Evolutionary conservation across 176 grass and related monocot genomes (phyloP).

Genomic region (Carex scoparia): DNA sequence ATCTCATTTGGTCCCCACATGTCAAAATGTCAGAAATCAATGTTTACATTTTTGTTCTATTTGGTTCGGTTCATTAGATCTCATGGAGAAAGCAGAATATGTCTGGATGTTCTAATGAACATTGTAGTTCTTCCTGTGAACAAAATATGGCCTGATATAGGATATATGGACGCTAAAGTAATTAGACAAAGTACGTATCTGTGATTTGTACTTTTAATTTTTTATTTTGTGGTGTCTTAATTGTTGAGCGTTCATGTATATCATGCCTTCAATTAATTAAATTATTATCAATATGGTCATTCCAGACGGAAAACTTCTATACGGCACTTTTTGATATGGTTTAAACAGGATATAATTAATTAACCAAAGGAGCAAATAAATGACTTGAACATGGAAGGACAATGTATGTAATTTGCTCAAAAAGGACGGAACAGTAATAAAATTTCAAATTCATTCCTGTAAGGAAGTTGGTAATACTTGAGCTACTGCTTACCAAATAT

Average conservation of each 20-base stretch:
- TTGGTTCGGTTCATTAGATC: background rate
- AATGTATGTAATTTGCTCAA: background rate
- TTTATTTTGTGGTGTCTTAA: background rate
- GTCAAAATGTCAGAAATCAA: background rate
- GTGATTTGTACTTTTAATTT: background rate
- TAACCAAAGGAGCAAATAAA: background rate
- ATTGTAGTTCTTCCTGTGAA: background rate
- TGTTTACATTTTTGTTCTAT: background rate
- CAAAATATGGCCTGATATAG: background rate
- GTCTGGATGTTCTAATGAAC: background rate
- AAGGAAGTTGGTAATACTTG: background rate
- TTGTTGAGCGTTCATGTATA: background rate
- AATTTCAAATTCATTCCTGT: background rate
- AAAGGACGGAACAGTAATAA: background rate
- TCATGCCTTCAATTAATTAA: background rate
- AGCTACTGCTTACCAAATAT: background rate
- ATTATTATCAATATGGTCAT: background rate
- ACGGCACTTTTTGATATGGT: background rate
- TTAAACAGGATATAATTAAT: background rate
- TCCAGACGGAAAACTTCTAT: background rate
- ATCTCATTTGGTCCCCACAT: background rate
- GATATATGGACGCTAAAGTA: background rate
- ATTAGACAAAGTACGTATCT: background rate
- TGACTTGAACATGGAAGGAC: background rate
- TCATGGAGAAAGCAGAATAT: background rate